These are phyloP conservation scores for Leccinum uliginosum DNA, from an alignment of 768 basidiomycete genomes.

Conservation along the genomic window DNA sequence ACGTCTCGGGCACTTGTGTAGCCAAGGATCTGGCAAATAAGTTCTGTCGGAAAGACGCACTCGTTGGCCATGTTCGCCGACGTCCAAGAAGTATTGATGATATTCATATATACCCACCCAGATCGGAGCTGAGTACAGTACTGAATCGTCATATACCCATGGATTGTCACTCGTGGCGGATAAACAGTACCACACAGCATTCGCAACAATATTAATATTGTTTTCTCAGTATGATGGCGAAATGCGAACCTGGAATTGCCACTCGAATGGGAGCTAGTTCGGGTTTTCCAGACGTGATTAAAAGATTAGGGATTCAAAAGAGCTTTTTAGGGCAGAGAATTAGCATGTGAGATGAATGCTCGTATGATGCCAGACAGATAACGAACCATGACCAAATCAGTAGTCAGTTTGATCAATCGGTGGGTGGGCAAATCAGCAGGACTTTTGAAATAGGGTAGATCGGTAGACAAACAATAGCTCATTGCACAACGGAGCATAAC, in stretches of 20 bases:
- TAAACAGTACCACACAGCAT: neutral
- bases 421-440: too few relatives aligned
- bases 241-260: neutral
- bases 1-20: neutral
- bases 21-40: neutral
- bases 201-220: neutral
- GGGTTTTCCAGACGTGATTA: too few relatives aligned
- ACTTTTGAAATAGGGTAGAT: too few relatives aligned
- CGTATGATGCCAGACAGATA: neutral
- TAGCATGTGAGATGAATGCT: neutral
- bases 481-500: too few relatives aligned
- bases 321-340: neutral
- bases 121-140: too few relatives aligned
- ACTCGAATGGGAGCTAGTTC: too few relatives aligned
- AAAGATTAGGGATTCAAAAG: too few relatives aligned
- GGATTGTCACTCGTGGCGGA: neutral
- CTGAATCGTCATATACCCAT: neutral
- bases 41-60: neutral
- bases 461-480: too few relatives aligned
- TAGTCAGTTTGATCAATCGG: neutral
- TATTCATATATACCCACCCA: neutral
- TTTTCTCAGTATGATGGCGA: neutral
- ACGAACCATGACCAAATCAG: neutral
- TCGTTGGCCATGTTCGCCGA: neutral
- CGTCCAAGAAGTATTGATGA: neutral